Evolutionary conservation across 2,329 filamentous ascomycete genomes (phyloP), one percentile per base, ranked within the genome.

Genomic region (Ploettnerulaceae sp.): DNA sequence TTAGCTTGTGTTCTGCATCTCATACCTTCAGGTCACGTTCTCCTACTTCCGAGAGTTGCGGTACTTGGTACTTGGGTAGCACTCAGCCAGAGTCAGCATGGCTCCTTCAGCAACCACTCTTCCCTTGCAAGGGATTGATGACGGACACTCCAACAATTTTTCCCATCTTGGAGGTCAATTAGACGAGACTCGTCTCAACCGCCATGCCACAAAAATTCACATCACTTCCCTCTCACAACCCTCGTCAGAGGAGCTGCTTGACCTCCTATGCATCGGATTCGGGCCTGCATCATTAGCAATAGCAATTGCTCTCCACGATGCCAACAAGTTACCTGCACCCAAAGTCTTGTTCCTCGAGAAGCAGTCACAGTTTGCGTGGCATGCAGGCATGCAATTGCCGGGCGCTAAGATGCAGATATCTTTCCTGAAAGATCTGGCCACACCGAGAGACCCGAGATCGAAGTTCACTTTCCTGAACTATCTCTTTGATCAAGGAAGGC

Each of bases 351-450:
- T 96, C 67, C 69, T 97, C 18, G 91, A 97, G 71, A 85, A 86
- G 66, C 91, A 97, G 68, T 62, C 73, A 24, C 71, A 75, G 37
- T 97, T 97, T 63, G 81, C 86, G 48, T 97, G 91, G 91, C 91
- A 97, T 67, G 82, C 89, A 0, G 91, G 91, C 49, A 97, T 97
- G 91, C 80, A 96, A 49, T 77, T 97, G 3, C 88, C 89, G 0
- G 90, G 89, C 4, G 87, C 90, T 42, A 89, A 86, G 69, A 97
- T 97, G 91, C 91, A 97, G 65, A 97, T 97, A 58, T 94, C 88
- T 7, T 97, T 95, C 71, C 77, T 97, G 70, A 97, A 97, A 71
- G 91, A 97, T 64, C 79, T 97, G 66, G 91, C 91, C 3, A 93
- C 88, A 3, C 74, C 95, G 57, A 79, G 91, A 48, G 83, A 97